Evolutionary conservation across 2,329 filamentous ascomycete genomes (phyloP).

Genomic region (Sporothrix pseudoabietina): DNA sequence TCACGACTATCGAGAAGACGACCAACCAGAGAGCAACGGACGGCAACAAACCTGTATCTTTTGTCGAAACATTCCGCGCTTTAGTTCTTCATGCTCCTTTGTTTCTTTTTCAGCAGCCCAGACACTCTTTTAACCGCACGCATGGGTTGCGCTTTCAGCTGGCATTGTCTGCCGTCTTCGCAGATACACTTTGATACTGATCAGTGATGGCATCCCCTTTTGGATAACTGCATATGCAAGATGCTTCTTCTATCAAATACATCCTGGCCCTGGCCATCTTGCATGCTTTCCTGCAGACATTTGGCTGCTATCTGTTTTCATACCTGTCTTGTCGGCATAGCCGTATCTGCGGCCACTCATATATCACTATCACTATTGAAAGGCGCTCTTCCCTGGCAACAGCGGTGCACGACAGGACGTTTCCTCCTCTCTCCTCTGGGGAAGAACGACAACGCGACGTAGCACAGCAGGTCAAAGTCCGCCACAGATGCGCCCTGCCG

Average conservation of each 20-base stretch:
- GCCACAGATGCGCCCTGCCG: conserved; percentile 4
- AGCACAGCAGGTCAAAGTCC: neutral
- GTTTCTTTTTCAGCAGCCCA: neutral
- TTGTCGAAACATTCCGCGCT: neutral
- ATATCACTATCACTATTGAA: too few relatives aligned
- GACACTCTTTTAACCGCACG: neutral
- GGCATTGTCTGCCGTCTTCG: neutral
- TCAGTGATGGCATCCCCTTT: neutral
- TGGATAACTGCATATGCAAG: conserved; percentile 1
- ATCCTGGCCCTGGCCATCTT: neutral
- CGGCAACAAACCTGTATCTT: neutral
- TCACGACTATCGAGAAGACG: neutral
- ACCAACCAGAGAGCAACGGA: neutral
- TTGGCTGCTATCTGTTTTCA: neutral
- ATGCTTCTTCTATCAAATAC: neutral
- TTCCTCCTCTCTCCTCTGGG: neutral
- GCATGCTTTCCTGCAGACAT: conserved; percentile 4
- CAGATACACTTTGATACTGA: too few relatives aligned
- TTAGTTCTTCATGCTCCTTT: neutral
- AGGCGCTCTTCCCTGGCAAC: neutral
- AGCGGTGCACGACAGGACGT: conserved; percentile 7
- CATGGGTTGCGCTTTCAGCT: neutral
- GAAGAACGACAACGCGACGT: neutral
- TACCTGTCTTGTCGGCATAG: neutral
- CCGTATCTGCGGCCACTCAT: neutral